Conservation (phyloP, 75 land plant genomes). For the Selaginella tamariscina region DNA sequence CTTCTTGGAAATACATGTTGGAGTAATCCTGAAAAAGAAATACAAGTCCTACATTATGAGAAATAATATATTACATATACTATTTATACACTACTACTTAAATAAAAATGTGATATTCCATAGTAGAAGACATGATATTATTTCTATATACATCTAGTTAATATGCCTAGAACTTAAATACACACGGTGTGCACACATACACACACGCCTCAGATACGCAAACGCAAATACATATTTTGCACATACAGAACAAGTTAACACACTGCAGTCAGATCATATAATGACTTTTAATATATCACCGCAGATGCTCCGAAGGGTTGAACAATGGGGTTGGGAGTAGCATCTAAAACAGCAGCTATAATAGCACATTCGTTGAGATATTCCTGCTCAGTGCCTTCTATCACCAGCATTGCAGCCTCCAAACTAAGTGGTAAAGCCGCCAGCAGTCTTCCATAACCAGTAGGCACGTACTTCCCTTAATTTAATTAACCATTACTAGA, state of each 20-base stretch:
- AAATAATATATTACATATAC: no score
- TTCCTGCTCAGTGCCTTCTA: slow-evolving; percentile 51
- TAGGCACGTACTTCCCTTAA: slow-evolving; percentile 54
- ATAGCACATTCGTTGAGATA: slow-evolving; percentile 57
- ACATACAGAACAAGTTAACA: neutral
- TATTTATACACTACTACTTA: no score
- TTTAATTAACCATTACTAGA: no score
- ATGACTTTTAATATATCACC: no score
- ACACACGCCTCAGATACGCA: neutral
- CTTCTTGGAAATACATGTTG: no score
- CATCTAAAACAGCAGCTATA: slow-evolving; percentile 58
- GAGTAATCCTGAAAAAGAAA: no score
- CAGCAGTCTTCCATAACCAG: slow-evolving; percentile 56
- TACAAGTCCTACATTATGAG: no score
- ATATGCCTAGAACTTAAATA: slow-evolving; percentile 29
- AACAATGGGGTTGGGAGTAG: slow-evolving; percentile 53
- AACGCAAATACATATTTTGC: neutral
- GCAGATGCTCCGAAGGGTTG: slow-evolving; percentile 84
- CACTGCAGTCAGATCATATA: slow-evolving; percentile 38
- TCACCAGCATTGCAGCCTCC: slow-evolving; percentile 64
- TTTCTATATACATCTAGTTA: slow-evolving; percentile 16
- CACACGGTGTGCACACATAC: slow-evolving; percentile 27
- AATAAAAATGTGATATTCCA: no score
- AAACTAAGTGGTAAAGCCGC: slow-evolving; percentile 56
- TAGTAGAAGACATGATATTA: slow-evolving; percentile 15